Base-by-base conservation (phyloP, 768 basidiomycete species). In the Leucocoprinus sp. region DNA sequence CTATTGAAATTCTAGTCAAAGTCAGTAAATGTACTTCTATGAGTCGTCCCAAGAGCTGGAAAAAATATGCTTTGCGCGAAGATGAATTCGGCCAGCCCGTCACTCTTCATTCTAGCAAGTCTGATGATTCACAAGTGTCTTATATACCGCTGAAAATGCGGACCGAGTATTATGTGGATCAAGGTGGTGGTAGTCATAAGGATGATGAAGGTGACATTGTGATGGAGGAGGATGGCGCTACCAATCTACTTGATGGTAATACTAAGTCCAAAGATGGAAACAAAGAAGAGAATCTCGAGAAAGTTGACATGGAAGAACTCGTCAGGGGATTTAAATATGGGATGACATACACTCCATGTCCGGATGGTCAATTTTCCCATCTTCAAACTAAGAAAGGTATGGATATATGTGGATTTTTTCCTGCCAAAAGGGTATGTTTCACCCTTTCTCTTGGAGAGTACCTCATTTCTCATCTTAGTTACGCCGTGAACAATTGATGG, bases 251-350 rank as follows among this genome's bases (percentile, higher is more conserved):
- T 17, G 52, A 64, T 42, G 42, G 50, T n/a, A 51, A 56, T 14
- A 49, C 37, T 45, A 53, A 63, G 46, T 22, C 56, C 8, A 57
- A 57, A 12, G 47, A 64, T 31, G 55, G 61, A 18, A 59, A 60
- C 19, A 66, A 69, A 35, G 61, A 64, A 19, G 61, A 64, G 8
- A 60, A 58, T 12, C 46, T 68, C 19, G 72, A 76, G 55, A 75
- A 73, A 49, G 76, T 88, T 5, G 82, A 87, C 58, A 84, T 84
- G 61, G 84, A 89, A 54, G 75, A 91, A 28, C 77, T 93, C 6
- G 69, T 89, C 18, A 67, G 72, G 52, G 91, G 89, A 1, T 93
- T 86, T 69, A 86, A 87, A 64, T 95, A 96, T 56, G 93, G 93
- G 15, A 75, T 89, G 2, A 84, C 87, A 1, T 93, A 90, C 61